phyloP scores from a whole-genome alignment of 805 yeast genomes.

The Priceomyces haplophilus region DNA sequence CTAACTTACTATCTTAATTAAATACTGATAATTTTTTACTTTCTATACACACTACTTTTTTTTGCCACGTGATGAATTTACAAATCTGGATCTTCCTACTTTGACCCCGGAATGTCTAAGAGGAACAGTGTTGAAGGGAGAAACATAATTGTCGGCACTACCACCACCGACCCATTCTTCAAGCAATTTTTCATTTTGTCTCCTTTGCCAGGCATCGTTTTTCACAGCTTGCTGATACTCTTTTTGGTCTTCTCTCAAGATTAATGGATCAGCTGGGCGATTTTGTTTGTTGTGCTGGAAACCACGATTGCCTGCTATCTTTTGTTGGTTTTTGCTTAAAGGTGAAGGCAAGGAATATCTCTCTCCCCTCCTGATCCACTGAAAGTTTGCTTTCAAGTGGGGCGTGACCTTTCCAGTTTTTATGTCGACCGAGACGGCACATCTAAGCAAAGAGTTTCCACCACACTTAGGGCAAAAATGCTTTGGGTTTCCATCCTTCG shows the following conservation, averaged over 20 bases:
- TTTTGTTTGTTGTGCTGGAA: conserved; percentile 68
- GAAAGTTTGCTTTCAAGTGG: conserved; percentile 85
- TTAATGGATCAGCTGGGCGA: conserved; percentile 51
- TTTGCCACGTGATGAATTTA: conserved; percentile 55
- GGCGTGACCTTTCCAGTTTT: conserved; percentile 80
- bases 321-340: conserved; percentile 67
- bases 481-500: conserved; percentile 68
- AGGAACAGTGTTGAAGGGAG: conserved; percentile 67
- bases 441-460: conserved; percentile 83
- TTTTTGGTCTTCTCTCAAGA: conserved; percentile 86
- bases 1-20: too few species aligned
- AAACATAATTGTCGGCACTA: conserved; percentile 77
- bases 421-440: conserved; percentile 83
- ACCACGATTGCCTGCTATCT: conserved; percentile 74
- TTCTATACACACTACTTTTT: conserved; percentile 10
- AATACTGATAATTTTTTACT: too few species aligned
- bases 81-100: conserved; percentile 83
- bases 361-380: conserved; percentile 90
- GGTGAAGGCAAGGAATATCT: conserved; percentile 84
- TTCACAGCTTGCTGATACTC: conserved; percentile 87
- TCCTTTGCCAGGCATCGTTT: conserved; percentile 81
- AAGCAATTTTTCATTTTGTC: conserved; percentile 80
- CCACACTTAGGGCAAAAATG: conserved; percentile 97
- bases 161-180: conserved; percentile 95
- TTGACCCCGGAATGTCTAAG: conserved; percentile 58